These are phyloP conservation scores for Yamadazyma akitaensis DNA, from an alignment of 805 yeast species.

Conservation along the genomic window DNA sequence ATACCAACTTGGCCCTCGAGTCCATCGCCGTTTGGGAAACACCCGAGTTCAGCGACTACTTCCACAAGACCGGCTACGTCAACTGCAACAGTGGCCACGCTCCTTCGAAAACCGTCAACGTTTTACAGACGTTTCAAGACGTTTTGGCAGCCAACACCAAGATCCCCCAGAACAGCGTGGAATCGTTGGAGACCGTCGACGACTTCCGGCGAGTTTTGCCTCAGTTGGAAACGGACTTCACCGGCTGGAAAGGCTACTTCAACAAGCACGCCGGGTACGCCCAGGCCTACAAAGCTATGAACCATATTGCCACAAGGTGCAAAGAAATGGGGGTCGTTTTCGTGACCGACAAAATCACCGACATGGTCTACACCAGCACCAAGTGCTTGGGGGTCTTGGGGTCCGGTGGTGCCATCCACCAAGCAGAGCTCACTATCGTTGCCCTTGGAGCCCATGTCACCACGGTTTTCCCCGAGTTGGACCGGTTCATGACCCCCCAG, in stretches of 20 bases:
- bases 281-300: constrained; percentile 38
- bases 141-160: constrained; percentile 31
- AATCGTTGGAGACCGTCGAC: constrained; percentile 23
- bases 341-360: constrained; percentile 10
- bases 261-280: constrained; percentile 45
- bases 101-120: constrained; percentile 21
- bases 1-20: constrained; percentile 42
- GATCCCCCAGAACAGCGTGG: constrained; percentile 16
- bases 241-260: constrained; percentile 17
- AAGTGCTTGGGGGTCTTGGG: constrained; percentile 10
- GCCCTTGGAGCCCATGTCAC: constrained; percentile 14
- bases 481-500: constrained; percentile 9
- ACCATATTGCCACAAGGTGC: constrained; percentile 21
- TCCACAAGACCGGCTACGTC: constrained; percentile 22
- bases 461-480: constrained; percentile 9
- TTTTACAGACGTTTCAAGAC: constrained; percentile 35
- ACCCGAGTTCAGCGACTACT: constrained; percentile 25
- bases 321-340: constrained; percentile 13
- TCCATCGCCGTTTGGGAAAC: constrained; percentile 40
- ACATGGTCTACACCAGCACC: constrained; percentile 4
- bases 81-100: constrained; percentile 42
- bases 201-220: constrained; percentile 22
- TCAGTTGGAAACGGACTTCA: constrained; percentile 15
- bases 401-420: neutral
- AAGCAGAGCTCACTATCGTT: constrained; percentile 12